Base-by-base conservation (phyloP, 2,329 filamentous ascomycete species). In the Fusarium sp. region DNA sequence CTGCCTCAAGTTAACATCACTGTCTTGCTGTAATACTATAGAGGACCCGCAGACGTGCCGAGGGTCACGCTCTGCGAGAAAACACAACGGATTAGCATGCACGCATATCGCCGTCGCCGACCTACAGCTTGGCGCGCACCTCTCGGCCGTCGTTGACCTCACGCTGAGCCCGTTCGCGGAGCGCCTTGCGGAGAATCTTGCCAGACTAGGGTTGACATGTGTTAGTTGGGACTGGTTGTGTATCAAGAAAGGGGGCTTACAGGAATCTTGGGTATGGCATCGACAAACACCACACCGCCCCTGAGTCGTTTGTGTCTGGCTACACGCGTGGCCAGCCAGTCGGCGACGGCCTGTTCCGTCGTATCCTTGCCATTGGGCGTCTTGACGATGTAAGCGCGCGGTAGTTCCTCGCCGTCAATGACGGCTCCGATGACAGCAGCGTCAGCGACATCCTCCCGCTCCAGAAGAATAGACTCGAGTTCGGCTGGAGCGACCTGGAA, bases 221-320 rank as follows among this genome's bases (percentile, higher is more conserved):
- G 58, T 79, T 63, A 78, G 74, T 25, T 41, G 14, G 9, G 13
- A 20, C 61, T 10, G 20, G 4, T 45, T 8, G 23, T 43, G 52
- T 32, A 18, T 41, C 14, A 1, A 25, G 37, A 11, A 63, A 14
- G 5, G 25, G 35, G 45, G 57, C 87, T 80, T 79, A 91, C 89
- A 41, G 91, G 90, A 74, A 82, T 81, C 76, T 82, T 83, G 3
- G 93, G 93, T 59, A 95, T 91, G 6, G 84, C 84, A 50, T 93
- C 89, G 2, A 92, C 82, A 80, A 95, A 94, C 14, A 88, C 84
- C 2, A 95, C 90, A 2, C 93, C 93, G 0, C 93, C 93, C 34
- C 86, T 90, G 59, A 95, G 85, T 71, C 89, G 86, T 82, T 95
- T 95, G 75, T 92, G 89, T 54, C 84, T 85, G 2, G 89, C 87